phyloP scores from a whole-genome alignment of 768 basidiomycete species.

The Amanita fuliginea region DNA sequence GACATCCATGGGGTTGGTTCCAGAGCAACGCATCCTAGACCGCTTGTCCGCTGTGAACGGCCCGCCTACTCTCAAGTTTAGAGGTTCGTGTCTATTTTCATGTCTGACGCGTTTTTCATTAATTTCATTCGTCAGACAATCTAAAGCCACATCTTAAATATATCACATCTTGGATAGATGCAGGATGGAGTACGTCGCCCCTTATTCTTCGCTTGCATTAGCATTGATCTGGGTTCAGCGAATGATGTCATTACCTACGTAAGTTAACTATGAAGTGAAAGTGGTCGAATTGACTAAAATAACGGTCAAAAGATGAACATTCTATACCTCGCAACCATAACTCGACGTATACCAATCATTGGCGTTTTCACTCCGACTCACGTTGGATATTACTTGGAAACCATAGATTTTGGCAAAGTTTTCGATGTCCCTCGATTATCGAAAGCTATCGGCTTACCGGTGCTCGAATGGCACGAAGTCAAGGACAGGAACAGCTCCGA shows the following conservation, averaged over 20 bases:
- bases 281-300: background rate
- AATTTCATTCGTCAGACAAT: conserved; percentile 42
- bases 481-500: conserved; percentile 32
- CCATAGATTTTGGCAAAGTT: conserved; percentile 46
- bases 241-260: conserved; percentile 75
- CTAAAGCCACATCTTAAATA: conserved; percentile 49
- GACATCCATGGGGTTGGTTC: background rate
- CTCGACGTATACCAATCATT: conserved; percentile 48
- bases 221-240: conserved; percentile 25
- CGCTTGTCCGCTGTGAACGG: conserved; percentile 23
- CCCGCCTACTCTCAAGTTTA: conserved; percentile 43
- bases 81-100: conserved; percentile 26
- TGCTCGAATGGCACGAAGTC: conserved; percentile 57
- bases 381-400: conserved; percentile 34
- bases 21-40: background rate
- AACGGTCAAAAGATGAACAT: conserved; percentile 31
- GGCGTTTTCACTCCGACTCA: conserved; percentile 50
- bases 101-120: background rate
- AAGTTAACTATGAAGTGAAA: conserved; percentile 10
- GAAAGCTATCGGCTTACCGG: conserved; percentile 28
- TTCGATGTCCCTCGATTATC: conserved; percentile 48
- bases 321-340: conserved; percentile 47
- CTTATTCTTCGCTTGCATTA: background rate
- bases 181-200: conserved; percentile 59
- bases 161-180: conserved; percentile 63